phyloP scores from a whole-genome alignment of 352 stramenopile species.

The Globisporangium splendens region DNA sequence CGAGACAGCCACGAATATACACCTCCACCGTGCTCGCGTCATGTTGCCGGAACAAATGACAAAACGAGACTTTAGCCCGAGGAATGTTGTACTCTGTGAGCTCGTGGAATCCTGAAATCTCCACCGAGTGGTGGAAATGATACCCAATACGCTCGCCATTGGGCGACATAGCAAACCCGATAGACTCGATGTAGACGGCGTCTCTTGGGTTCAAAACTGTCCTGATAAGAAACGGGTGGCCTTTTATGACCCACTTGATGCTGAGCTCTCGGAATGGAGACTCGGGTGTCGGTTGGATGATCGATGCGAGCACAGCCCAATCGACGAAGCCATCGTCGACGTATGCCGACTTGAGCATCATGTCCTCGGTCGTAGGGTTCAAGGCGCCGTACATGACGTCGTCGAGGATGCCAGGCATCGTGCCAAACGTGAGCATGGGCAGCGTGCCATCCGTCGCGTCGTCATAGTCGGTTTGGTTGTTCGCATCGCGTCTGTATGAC shows the following conservation, averaged over 20 bases:
- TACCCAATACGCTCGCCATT: conserved; percentile 46
- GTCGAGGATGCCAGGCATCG: conserved; percentile 1
- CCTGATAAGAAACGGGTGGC: conserved; percentile 19
- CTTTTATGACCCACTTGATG: neutral
- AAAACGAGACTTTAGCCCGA: conserved; percentile 6
- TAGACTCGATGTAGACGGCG: conserved; percentile 41
- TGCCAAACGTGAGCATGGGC: neutral
- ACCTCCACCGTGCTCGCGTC: neutral
- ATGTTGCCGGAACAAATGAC: conserved; percentile 1
- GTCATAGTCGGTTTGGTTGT: no score
- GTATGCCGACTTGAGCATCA: conserved; percentile 1
- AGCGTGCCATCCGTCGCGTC: no score
- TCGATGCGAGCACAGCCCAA: neutral
- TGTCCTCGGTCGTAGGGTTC: conserved; percentile 5
- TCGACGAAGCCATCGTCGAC: neutral
- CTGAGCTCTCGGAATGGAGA: neutral
- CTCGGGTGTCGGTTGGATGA: neutral
- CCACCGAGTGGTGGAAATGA: conserved; percentile 40
- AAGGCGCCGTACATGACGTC: conserved; percentile 6
- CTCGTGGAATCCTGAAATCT: conserved; percentile 24
- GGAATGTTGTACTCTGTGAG: conserved; percentile 5
- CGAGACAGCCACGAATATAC: conserved; percentile 1
- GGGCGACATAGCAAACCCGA: conserved; percentile 25
- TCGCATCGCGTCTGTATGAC: no score
- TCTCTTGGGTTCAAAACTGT: conserved; percentile 33